Evolutionary conservation across 1,139 yeast genomes (phyloP), one percentile per base, ranked within the genome.

Genomic region (Suhomyces choctaworum): DNA sequence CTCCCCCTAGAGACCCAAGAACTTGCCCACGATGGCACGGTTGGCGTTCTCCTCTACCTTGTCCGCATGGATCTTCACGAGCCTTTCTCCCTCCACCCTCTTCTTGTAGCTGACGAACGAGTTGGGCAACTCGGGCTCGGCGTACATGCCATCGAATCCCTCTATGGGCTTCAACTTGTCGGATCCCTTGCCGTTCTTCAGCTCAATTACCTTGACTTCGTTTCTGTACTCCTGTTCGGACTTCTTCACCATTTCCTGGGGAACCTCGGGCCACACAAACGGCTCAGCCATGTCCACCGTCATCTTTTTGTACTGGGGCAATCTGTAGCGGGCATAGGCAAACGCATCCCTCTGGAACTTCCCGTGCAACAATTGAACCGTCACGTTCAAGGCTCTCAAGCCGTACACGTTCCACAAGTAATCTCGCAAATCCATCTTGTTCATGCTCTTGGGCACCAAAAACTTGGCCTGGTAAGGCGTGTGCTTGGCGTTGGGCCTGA

Each of bases 391-490:
- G 0, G 95, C 96, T 52, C 96, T 74, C 47, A 90, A 71, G 2
- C 95, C 95, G 54, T 90, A 90, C 4, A 90, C 71, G 54, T 89
- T 80, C 78, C 82, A 90, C 47, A 90, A 70, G 56, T 90, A 90
- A 65, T 90, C 97, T 60, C 97, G 76, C 48, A 90, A 72, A 56
- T 89, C 97, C 66, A 89, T 70, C 61, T 88, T 88, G 66, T 90
- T 90, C 72, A 89, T 88, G 41, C 86, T 78, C 55, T 87, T 80
- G 16, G 97, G 97, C 21, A 90, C 97, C 47, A 86, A 78, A 58
- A 90, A 90, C 61, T 88, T 89, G 32, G 97, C 97, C 61, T 89
- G 97, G 63, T 82, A 88, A 34, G 97, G 97, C 1, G 96, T 86
- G 62, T 87, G 95, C 56, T 87, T 87, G 15, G 97, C 96, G 54